Base-by-base conservation (phyloP, 352 stramenopile genomes). In the Lagenidium giganteum region DNA sequence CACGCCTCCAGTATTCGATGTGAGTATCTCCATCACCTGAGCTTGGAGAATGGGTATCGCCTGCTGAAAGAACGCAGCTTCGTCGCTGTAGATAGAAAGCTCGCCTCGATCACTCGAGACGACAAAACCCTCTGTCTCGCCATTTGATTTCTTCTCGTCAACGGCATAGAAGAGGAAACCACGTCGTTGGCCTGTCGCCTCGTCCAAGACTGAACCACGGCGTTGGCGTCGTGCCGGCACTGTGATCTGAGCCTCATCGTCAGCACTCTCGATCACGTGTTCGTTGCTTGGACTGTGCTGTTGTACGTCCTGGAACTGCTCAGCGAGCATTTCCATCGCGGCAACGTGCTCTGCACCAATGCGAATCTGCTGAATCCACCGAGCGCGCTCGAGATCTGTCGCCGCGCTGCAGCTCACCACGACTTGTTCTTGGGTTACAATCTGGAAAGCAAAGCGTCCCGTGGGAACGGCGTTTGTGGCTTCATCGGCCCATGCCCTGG, bases 331-430 rank as follows among this genome's bases (percentile, higher is more conserved):
- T 30, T 83, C 69, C 8, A 83, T 47, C 3, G 74, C 74, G 16
- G 52, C 53, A 0, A 57, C 69, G 18, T 77, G 67, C 37, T 85
- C 69, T 0, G 61, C 71, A 11, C 70, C 69, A 0, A 57, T n/a
- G 13, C 74, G 70, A 28, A 84, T 68, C 20, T 83, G 74, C 16
- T 77, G 70, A 35, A 87, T 83, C 74, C 74, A 87, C 21, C 67
- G 73, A 6, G 71, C 74, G 23, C 74, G 57, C 16, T 84, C 67
- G 3, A 76, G 27, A 41, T 87, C 74, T 0, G 64, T 78, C 14
- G 68, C 64, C 3, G 74, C 74, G 17, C 71, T 73, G 23, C 71
- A 84, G 42, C 69, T 83, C 22, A 87, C 25, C 4, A 84, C 58
- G 38, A 85, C 61, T 27, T 84, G 74, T 23, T 84, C 67, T 16